Conservation (phyloP, 495 filamentous ascomycete species). For the Neurospora sp. region DNA sequence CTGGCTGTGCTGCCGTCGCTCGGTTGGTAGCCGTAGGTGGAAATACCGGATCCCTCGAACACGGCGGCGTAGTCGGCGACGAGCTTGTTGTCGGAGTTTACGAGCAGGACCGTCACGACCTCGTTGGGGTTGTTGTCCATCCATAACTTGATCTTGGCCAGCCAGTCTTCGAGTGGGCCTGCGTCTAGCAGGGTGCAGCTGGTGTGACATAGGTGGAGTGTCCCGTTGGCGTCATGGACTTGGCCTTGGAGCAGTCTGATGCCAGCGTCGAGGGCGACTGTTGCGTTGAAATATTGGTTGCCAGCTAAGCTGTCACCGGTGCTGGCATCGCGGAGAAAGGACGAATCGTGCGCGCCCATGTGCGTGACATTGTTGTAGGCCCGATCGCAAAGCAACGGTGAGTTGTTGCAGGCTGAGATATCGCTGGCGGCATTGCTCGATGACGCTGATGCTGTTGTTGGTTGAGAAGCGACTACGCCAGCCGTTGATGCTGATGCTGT, state of each 20-base stretch:
- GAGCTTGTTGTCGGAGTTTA: conserved; percentile 50
- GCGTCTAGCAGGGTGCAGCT: conserved; percentile 54
- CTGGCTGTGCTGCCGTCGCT: conserved; percentile 32
- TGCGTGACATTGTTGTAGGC: conserved; percentile 57
- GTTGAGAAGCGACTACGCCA: background rate
- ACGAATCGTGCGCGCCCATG: conserved; percentile 58
- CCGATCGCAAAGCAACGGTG: conserved; percentile 47
- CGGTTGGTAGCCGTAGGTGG: conserved; percentile 49
- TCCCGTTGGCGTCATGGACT: conserved; percentile 46
- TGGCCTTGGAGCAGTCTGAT: conserved; percentile 62
- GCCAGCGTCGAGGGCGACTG: conserved; percentile 55
- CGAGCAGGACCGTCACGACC: conserved; percentile 59
- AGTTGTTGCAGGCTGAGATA: conserved; percentile 54
- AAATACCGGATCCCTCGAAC: conserved; percentile 46
- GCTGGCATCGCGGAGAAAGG: conserved; percentile 48
- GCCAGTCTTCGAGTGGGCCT: conserved; percentile 46
- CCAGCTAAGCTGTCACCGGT: conserved; percentile 47
- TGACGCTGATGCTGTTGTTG: conserved; percentile 8
- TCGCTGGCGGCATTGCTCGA: conserved; percentile 4
- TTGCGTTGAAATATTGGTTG: conserved; percentile 58
- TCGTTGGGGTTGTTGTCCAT: conserved; percentile 56
- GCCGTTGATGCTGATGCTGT: background rate
- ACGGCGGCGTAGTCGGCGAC: conserved; percentile 40
- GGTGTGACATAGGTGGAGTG: conserved; percentile 56
- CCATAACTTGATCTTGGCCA: conserved; percentile 52